Percentiles rank a stretch among this genome's conserved stretches.
These are phyloP conservation scores for Solanum paucissectum DNA, from an alignment of 257 asterid genomes.

Conservation along the genomic window DNA sequence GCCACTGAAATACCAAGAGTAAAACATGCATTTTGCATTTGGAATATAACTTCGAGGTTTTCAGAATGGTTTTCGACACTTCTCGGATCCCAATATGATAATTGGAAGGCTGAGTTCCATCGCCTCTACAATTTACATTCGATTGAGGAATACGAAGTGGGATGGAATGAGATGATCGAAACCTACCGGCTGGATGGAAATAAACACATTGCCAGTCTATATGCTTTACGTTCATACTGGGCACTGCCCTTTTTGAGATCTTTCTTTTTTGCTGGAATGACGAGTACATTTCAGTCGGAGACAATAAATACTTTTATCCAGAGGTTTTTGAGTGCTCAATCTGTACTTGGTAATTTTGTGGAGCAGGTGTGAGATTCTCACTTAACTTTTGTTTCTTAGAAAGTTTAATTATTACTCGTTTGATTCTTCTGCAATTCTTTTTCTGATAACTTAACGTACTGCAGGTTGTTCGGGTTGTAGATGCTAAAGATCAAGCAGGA, in stretches of 20 bases:
- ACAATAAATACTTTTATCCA: conserved; percentile 83
- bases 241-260: conserved; percentile 85
- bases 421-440: background rate
- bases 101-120: conserved; percentile 89
- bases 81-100: conserved; percentile 79
- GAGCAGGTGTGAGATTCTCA: conserved; percentile 60
- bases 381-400: background rate
- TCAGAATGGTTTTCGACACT: conserved; percentile 94
- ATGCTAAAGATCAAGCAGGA: conserved; percentile 83
- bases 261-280: conserved; percentile 94
- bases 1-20: conserved; percentile 74
- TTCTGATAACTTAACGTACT: background rate
- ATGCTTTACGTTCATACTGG: conserved; percentile 76
- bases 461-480: conserved; percentile 81
- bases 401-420: background rate
- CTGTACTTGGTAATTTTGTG: conserved; percentile 82
- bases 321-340: conserved; percentile 87
- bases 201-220: conserved; percentile 70
- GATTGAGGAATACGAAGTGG: conserved; percentile 70
- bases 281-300: conserved; percentile 63
- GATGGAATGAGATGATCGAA: conserved; percentile 92
- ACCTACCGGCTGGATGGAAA: conserved; percentile 74
- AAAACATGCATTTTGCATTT: conserved; percentile 92
- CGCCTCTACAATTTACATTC: conserved; percentile 72
- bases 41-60: conserved; percentile 84